phyloP scores from a whole-genome alignment of 495 filamentous ascomycete species.

The Schizothecium vesticola region DNA sequence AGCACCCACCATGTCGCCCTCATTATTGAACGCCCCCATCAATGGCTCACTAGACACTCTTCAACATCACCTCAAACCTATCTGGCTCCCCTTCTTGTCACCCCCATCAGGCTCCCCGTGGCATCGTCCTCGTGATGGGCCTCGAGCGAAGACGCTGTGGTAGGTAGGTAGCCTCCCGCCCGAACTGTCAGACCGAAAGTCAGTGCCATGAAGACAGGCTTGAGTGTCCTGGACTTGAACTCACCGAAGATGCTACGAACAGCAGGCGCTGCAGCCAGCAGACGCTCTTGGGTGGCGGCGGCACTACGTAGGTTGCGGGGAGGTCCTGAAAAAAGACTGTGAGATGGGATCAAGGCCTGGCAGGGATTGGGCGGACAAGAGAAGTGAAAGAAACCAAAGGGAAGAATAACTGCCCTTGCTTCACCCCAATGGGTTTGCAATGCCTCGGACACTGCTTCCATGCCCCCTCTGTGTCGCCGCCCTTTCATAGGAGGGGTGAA shows the following conservation, averaged over 20 bases:
- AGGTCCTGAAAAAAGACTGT: neutral
- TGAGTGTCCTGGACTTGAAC: neutral
- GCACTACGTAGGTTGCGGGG: neutral
- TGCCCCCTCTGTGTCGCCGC: neutral
- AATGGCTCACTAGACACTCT: no score
- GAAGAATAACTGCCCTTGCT: neutral
- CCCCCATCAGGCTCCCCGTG: neutral
- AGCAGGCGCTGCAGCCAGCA: neutral
- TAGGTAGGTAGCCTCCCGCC: no score
- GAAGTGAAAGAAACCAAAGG: neutral
- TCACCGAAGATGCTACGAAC: neutral
- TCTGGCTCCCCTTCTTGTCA: neutral
- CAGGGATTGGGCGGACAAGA: neutral
- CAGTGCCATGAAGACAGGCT: neutral
- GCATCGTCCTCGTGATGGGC: no score
- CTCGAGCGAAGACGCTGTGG: no score
- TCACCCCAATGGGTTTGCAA: neutral
- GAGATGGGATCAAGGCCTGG: neutral
- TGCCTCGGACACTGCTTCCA: neutral
- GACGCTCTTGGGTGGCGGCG: neutral
- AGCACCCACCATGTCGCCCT: no score
- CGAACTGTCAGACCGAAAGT: no score
- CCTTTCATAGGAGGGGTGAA: no score
- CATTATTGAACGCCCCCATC: no score
- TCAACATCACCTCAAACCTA: no score